Evolutionary conservation across 345 rosid genomes (phyloP).

Genomic region (Salix udensis): DNA sequence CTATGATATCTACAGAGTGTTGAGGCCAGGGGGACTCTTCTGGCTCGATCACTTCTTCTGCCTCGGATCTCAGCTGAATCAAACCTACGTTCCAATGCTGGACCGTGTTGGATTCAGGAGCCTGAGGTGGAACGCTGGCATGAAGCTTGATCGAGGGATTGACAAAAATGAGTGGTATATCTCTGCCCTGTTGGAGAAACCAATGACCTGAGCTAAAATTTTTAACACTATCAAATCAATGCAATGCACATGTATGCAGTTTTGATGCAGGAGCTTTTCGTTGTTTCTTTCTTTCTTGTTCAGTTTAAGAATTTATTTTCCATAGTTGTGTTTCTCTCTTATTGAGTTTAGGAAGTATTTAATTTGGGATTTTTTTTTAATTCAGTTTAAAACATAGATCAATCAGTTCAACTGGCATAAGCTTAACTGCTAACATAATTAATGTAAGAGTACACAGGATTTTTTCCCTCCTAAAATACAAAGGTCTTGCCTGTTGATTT

Average conservation of each 20-base stretch:
- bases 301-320: no score
- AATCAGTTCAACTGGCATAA: no score
- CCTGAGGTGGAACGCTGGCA: conserved; percentile 41
- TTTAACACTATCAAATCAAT: neutral
- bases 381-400: no score
- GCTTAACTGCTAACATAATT: no score
- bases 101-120: conserved; percentile 40
- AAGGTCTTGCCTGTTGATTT: no score
- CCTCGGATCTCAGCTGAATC: conserved; percentile 41
- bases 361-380: no score
- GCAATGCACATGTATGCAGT: neutral
- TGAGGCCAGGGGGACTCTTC: conserved; percentile 53
- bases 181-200: conserved; percentile 49
- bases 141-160: conserved; percentile 34
- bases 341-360: no score
- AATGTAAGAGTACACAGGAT: no score
- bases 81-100: conserved; percentile 37
- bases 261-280: neutral
- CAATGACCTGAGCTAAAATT: conserved; percentile 24
- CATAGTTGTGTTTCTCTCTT: no score
- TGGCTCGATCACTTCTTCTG: conserved; percentile 62
- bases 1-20: conserved; percentile 43
- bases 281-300: no score
- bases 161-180: conserved; percentile 42
- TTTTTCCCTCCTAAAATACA: no score